Conservation (phyloP, 306 rosid species). For the Malus orientalis region DNA sequence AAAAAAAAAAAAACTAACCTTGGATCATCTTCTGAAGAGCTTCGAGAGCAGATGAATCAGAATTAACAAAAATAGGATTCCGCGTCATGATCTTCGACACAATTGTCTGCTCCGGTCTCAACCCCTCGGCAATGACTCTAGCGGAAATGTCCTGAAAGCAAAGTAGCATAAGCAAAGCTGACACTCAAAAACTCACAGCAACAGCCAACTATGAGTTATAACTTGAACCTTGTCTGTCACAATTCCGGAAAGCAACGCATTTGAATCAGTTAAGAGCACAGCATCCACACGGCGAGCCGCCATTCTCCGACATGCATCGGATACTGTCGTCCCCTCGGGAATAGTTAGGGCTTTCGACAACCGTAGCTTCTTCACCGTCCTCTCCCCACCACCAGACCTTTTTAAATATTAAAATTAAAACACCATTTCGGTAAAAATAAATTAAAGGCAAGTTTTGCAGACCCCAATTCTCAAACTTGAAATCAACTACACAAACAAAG, state of each 20-base stretch:
- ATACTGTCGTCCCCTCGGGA: constrained; percentile 81
- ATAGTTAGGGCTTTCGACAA: constrained; percentile 84
- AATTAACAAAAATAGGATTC: constrained; percentile 70
- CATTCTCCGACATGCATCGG: constrained; percentile 88
- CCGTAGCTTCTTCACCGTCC: constrained; percentile 89
- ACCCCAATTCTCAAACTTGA: not conserved
- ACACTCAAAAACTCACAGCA: not conserved
- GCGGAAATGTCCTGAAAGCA: constrained; percentile 59
- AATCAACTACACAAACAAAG: not conserved
- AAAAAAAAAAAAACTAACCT: constrained; percentile 34
- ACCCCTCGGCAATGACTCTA: constrained; percentile 87
- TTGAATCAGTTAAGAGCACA: constrained; percentile 73
- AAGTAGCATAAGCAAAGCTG: constrained; percentile 13
- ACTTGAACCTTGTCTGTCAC: constrained; percentile 74
- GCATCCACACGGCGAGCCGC: constrained; percentile 86
- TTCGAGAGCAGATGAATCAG: constrained; percentile 75
- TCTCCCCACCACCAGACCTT: constrained; percentile 63
- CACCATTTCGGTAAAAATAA: not conserved
- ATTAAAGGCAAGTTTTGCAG: not conserved
- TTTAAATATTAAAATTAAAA: not conserved
- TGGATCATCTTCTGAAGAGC: constrained; percentile 94
- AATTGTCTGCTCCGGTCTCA: constrained; percentile 76
- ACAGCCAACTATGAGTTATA: not conserved
- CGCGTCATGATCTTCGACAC: constrained; percentile 87
- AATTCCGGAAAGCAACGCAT: constrained; percentile 91